Conservation (phyloP, 345 rosid genomes). For the Trapa bicornis region DNA sequence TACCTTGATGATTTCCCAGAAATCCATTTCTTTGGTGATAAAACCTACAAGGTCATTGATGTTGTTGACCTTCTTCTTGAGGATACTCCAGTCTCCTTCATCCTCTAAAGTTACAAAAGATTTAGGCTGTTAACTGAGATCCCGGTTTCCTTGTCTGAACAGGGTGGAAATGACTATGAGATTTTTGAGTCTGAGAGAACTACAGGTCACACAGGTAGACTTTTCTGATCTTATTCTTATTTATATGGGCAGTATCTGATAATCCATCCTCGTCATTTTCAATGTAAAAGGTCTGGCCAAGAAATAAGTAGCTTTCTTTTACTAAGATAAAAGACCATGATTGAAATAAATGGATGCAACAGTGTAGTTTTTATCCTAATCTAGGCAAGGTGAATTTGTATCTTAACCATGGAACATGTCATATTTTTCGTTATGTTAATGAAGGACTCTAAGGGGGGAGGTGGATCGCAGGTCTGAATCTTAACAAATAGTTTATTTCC, state of each 20-base stretch:
- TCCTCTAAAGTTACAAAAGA: not conserved
- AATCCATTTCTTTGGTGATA: conserved; percentile 98
- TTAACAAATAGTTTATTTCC: not conserved
- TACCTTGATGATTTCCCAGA: conserved; percentile 66
- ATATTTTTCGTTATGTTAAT: not conserved
- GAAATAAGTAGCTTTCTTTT: not conserved
- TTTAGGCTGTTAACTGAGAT: not conserved
- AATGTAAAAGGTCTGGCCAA: no score
- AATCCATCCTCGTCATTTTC: no score
- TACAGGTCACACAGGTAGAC: conserved; percentile 78
- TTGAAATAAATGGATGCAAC: no score
- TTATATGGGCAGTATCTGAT: not conserved
- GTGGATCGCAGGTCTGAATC: no score
- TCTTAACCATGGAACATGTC: not conserved
- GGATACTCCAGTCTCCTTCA: not conserved
- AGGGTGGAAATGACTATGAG: conserved; percentile 95
- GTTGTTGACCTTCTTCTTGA: not conserved
- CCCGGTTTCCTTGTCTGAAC: conserved; percentile 12
- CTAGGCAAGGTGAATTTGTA: not conserved
- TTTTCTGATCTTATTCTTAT: not conserved
- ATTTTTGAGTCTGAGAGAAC: conserved; percentile 79
- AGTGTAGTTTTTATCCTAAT: no score
- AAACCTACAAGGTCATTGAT: conserved; percentile 61
- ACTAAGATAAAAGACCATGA: no score
- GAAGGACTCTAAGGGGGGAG: not conserved